Base-by-base conservation (phyloP, 2,329 filamentous ascomycete genomes). In the Hymenoscyphus salicellus region DNA sequence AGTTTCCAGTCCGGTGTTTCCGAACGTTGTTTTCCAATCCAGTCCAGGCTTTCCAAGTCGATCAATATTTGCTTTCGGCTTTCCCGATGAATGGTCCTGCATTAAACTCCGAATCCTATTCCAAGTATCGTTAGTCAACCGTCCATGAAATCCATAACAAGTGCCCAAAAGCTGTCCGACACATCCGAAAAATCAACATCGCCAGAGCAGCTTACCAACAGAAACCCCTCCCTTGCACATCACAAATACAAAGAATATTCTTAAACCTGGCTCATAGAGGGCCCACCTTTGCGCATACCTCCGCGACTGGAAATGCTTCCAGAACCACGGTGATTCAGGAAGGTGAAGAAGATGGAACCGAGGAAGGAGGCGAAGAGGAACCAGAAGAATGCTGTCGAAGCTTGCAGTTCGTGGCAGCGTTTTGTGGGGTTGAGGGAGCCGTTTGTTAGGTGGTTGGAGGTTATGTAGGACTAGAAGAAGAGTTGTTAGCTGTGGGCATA, bases 401-500 rank as follows among this genome's bases (percentile, higher is more conserved):
- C 90, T 79, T 93, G 90, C 17, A 91, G 84, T 78, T 92, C 86
- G 68, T 85, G 87, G 79, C 91, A 93, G 69, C 89, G 84, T 79
- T 88, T 86, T 75, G 81, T 76, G 65, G 83, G 80, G 76, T 88
- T 75, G 66, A 69, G 66, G 56, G 86, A 87, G 64, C 88, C 88
- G 75, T 74, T 73, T 30, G 82, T 88, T 74, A 91, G 86, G 78
- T 81, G 84, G 76, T 84, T 83, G 71, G 70, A 69, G n/a, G 62
- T 55, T 55, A 79, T 78, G 71, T 80, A 80, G 46, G 65, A 66
- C 82, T 74, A 28, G 3, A 4, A 55, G 3, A 14, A 26, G 55
- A 17, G 7, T 56, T 38, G 58, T 32, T 17, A 28, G 23, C 2
- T 10, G 16, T 68, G n/a, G n/a, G n/a, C n/a, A n/a, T n/a, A n/a